Evolutionary conservation across 768 basidiomycete genomes (phyloP).

Genomic region (Boletus rufocinnamomeus): DNA sequence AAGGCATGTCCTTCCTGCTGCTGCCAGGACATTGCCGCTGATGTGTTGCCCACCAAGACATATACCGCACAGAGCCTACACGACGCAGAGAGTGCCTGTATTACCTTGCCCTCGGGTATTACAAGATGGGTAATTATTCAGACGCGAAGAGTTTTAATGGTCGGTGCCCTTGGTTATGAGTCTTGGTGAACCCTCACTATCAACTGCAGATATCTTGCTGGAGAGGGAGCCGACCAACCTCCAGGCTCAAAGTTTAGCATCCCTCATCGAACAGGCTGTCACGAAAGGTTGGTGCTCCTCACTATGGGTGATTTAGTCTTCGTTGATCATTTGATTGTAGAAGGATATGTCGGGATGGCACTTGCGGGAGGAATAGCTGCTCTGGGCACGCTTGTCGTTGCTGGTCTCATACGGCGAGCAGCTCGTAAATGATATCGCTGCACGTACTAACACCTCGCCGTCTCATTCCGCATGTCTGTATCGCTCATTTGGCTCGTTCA

Average conservation of each 20-base stretch:
- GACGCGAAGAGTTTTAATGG: slow-evolving; percentile 93
- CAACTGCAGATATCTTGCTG: slow-evolving; percentile 67
- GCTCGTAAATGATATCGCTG: slow-evolving; percentile 41
- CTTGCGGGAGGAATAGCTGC: slow-evolving; percentile 90
- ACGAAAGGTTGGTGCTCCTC: slow-evolving; percentile 60
- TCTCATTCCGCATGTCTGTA: slow-evolving; percentile 19
- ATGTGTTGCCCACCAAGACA: slow-evolving; percentile 52
- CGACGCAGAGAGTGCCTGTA: slow-evolving; percentile 94
- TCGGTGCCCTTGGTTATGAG: slow-evolving; percentile 40
- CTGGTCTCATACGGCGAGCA: slow-evolving; percentile 85
- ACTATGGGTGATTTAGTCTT: background rate
- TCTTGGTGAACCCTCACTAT: slow-evolving; percentile 4
- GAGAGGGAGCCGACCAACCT: slow-evolving; percentile 93
- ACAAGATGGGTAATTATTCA: slow-evolving; percentile 94
- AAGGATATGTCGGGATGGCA: slow-evolving; percentile 99
- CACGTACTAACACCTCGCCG: slow-evolving; percentile 16
- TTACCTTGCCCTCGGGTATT: slow-evolving; percentile 94
- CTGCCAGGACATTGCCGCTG: slow-evolving; percentile 1
- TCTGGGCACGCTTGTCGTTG: slow-evolving; percentile 71
- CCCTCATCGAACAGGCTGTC: slow-evolving; percentile 86
- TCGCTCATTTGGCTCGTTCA: slow-evolving; percentile 11
- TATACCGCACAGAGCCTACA: slow-evolving; percentile 85
- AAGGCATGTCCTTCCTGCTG: slow-evolving; percentile 54
- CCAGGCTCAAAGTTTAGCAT: slow-evolving; percentile 83
- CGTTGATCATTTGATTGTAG: slow-evolving; percentile 41